Evolutionary conservation across 176 grass and related monocot genomes (phyloP).

Genomic region (Puccinellia tenuiflora): DNA sequence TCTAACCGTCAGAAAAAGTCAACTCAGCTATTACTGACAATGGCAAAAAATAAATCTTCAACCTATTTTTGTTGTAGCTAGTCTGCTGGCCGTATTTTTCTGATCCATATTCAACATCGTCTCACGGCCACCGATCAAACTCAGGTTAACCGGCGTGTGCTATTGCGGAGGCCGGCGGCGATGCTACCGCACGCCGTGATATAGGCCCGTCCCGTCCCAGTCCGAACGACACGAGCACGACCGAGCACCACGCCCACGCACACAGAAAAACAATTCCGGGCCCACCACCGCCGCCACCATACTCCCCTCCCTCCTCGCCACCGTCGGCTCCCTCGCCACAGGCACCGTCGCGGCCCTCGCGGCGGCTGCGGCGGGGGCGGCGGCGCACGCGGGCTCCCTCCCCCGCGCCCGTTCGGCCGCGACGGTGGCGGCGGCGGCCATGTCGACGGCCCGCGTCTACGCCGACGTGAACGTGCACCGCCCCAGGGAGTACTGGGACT

Average conservation of each 20-base stretch:
- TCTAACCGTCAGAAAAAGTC: neutral
- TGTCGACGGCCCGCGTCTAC: conserved; percentile 62
- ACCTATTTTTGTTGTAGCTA: neutral
- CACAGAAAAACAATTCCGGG: neutral
- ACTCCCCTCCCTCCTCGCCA: conserved; percentile 30
- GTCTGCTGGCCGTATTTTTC: neutral
- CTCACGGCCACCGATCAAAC: conserved; percentile 4
- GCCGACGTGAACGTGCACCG: conserved; percentile 50
- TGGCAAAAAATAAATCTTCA: too few species aligned
- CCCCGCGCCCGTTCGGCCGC: neutral
- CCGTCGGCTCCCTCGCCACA: conserved; percentile 35
- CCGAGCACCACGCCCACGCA: neutral
- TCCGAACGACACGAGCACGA: neutral
- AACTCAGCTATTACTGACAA: neutral
- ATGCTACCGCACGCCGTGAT: neutral
- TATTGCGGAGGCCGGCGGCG: neutral
- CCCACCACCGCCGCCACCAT: conserved; percentile 8
- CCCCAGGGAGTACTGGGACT: conserved; percentile 70
- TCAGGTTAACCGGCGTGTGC: neutral
- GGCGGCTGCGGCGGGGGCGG: conserved; percentile 17
- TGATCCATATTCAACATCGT: neutral
- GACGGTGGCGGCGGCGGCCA: neutral
- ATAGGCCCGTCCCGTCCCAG: neutral
- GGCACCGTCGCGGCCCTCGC: conserved; percentile 29
- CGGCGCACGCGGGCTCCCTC: conserved; percentile 5